A percentile compares a stretch with the other conserved stretches of the same genome.
Conservation (phyloP, 108 stramenopile genomes). For the Schizochytrium sp. region DNA sequence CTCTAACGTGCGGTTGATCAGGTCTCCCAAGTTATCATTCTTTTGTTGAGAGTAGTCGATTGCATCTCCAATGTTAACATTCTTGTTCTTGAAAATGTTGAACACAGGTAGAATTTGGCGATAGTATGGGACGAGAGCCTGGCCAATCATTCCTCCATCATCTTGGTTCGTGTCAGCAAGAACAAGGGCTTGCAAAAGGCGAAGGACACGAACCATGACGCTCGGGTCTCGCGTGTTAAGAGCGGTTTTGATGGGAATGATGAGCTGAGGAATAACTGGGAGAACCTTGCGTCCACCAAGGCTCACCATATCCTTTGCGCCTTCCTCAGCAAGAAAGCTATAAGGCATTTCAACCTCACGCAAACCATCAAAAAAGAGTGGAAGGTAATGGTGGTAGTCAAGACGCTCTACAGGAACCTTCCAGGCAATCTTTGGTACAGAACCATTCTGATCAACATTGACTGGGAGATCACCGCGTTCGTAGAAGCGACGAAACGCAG, state of each 20-base stretch:
- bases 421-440: constrained; percentile 83
- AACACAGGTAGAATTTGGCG: constrained; percentile 88
- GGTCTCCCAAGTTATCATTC: constrained; percentile 83
- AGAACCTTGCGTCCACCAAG: constrained; percentile 82
- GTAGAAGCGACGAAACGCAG: constrained; percentile 86
- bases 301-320: constrained; percentile 86
- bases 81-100: constrained; percentile 82
- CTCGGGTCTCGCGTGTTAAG: constrained; percentile 83
- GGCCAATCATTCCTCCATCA: constrained; percentile 83
- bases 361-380: constrained; percentile 89
- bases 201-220: constrained; percentile 88
- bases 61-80: constrained; percentile 78
- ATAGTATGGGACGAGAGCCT: constrained; percentile 90
- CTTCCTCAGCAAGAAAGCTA: constrained; percentile 87
- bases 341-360: constrained; percentile 88
- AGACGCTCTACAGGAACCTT: constrained; percentile 85
- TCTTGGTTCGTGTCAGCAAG: constrained; percentile 79
- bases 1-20: constrained; percentile 85
- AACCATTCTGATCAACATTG: constrained; percentile 80
- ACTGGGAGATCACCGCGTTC: constrained; percentile 88
- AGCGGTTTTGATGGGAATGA: constrained; percentile 89
- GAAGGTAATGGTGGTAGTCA: constrained; percentile 90
- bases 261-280: constrained; percentile 86
- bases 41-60: constrained; percentile 88
- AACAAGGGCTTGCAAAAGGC: constrained; percentile 87